Conservation (phyloP, 768 basidiomycete species). For the Auricularia sp. region DNA sequence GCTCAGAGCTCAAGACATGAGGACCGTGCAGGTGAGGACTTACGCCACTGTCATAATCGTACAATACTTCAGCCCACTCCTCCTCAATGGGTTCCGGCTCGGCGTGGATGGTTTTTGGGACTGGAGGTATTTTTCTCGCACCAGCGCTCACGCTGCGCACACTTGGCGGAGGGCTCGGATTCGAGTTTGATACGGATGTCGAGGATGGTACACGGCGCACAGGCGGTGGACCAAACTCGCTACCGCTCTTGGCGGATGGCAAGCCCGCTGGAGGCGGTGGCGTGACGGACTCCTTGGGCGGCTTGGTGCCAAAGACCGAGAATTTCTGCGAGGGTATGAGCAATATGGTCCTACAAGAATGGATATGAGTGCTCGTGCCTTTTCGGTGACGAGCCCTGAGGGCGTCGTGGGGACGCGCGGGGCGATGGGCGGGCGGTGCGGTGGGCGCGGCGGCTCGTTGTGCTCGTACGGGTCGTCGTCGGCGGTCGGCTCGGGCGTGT, state of each 20-base stretch:
- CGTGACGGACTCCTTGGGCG: slow-evolving; percentile 10
- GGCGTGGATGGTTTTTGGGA: background rate
- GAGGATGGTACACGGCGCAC: slow-evolving; percentile 26
- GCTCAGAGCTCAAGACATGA: background rate
- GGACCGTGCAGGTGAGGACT: slow-evolving; percentile 5
- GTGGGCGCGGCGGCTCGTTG: background rate
- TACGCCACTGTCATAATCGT: slow-evolving; percentile 63
- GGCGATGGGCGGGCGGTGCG: slow-evolving; percentile 8
- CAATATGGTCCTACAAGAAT: no score
- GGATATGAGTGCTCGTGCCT: slow-evolving; percentile 12
- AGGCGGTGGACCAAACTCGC: slow-evolving; percentile 44
- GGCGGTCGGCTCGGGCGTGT: slow-evolving; percentile 8
- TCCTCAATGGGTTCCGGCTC: slow-evolving; percentile 20
- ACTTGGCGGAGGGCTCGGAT: slow-evolving; percentile 21
- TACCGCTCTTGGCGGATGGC: slow-evolving; percentile 24
- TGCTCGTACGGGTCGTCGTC: slow-evolving; percentile 8
- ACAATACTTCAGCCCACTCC: slow-evolving; percentile 71
- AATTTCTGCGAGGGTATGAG: no score
- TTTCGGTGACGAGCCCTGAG: slow-evolving; percentile 12
- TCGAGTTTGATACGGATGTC: slow-evolving; percentile 10
- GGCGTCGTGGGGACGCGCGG: slow-evolving; percentile 2
- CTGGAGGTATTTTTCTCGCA: background rate
- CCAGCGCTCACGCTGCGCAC: slow-evolving; percentile 19
- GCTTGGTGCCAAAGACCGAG: background rate
- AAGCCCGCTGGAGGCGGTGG: slow-evolving; percentile 34